phyloP scores from a whole-genome alignment of 2,329 filamentous ascomycete species.

The Penicillium rolfsii region DNA sequence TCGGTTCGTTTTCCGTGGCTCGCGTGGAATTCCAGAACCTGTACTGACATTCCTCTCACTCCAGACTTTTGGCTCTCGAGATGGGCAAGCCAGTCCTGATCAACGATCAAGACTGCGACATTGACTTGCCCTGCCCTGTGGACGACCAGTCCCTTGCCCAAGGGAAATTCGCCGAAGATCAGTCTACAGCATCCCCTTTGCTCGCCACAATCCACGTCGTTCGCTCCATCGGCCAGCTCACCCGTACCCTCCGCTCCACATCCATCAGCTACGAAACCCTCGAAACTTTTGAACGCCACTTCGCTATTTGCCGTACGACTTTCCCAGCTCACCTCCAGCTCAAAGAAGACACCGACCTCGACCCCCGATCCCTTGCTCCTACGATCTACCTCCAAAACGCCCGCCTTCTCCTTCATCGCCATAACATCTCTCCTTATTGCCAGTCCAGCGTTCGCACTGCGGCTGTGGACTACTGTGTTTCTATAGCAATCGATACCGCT shows the following conservation, averaged over 20 bases:
- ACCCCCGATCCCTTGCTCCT: conserved; percentile 74
- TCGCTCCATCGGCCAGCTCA: conserved; percentile 73
- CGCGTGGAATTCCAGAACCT: neutral
- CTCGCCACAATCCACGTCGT: conserved; percentile 80
- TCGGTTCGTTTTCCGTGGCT: conserved; percentile 55
- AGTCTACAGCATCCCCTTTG: conserved; percentile 71
- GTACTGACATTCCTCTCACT: conserved; percentile 16
- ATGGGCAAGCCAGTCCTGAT: conserved; percentile 80
- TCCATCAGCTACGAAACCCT: conserved; percentile 69
- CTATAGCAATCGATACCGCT: conserved; percentile 76
- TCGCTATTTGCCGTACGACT: conserved; percentile 71
- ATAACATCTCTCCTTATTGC: conserved; percentile 78
- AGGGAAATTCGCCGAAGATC: conserved; percentile 48
- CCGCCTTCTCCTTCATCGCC: conserved; percentile 82
- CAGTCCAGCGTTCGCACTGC: conserved; percentile 66
- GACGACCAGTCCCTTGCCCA: conserved; percentile 70
- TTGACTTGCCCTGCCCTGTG: conserved; percentile 74
- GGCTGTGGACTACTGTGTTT: conserved; percentile 77
- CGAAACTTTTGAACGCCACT: conserved; percentile 79
- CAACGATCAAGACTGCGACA: conserved; percentile 85
- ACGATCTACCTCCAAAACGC: conserved; percentile 79
- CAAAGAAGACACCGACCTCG: conserved; percentile 66
- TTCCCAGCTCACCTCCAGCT: conserved; percentile 77
- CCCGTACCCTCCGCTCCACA: conserved; percentile 69
- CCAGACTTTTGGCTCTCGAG: conserved; percentile 73